Percentiles rank a stretch among this genome's conserved stretches.
Evolutionary conservation across 495 filamentous ascomycete genomes (phyloP).

Genomic region (Aspergillus panamensis): DNA sequence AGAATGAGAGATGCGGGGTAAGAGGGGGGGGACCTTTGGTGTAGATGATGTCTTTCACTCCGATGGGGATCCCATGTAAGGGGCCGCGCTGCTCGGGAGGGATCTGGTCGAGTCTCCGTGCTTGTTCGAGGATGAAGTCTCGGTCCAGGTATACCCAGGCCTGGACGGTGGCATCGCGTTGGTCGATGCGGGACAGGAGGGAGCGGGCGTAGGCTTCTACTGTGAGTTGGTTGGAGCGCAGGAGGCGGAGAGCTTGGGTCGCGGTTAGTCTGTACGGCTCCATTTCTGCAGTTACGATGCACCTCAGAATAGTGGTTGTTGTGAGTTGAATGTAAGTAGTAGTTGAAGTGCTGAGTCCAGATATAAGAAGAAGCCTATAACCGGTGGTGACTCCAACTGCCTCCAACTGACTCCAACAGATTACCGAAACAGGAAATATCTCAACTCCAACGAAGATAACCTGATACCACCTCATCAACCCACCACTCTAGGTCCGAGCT

Average conservation of each 20-base stretch:
- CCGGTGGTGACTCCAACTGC: not conserved
- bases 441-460: not conserved
- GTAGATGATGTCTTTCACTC: slow-evolving; percentile 56
- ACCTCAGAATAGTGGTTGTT: not conserved
- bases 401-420: not conserved
- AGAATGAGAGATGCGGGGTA: not conserved
- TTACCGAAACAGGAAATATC: not conserved
- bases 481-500: no score
- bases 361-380: not conserved
- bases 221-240: slow-evolving; percentile 27
- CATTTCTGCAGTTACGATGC: not conserved
- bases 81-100: slow-evolving; percentile 45
- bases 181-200: slow-evolving; percentile 46
- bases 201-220: slow-evolving; percentile 52
- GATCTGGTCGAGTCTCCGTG: slow-evolving; percentile 47
- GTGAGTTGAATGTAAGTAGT: not conserved
- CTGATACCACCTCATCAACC: not conserved
- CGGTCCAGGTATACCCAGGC: slow-evolving; percentile 54
- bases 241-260: slow-evolving; percentile 1
- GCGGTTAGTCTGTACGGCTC: slow-evolving; percentile 12
- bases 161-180: slow-evolving; percentile 45
- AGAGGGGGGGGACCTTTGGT: slow-evolving; percentile 33
- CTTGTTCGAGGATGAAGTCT: slow-evolving; percentile 46
- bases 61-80: slow-evolving; percentile 52
- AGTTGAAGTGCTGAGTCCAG: not conserved